Evolutionary conservation across 2,329 filamentous ascomycete genomes (phyloP).

Genomic region (Ophiostoma ulmi): DNA sequence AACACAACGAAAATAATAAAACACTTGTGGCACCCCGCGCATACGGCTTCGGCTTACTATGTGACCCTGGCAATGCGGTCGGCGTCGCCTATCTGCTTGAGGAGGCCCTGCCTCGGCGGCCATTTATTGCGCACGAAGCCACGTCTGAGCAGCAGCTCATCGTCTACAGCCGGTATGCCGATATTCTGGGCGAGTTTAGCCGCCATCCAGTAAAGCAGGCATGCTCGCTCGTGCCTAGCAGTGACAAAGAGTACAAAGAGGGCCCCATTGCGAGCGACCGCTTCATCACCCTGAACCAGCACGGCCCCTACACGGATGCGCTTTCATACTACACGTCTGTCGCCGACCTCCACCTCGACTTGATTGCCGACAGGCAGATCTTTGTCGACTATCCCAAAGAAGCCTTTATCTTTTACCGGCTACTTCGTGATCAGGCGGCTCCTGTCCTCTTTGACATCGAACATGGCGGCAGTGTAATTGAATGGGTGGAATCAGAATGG

Average conservation of each 20-base stretch:
- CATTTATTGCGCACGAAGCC: constrained; percentile 10
- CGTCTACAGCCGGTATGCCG: constrained; percentile 21
- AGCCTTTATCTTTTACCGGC: constrained; percentile 15
- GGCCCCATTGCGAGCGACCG: neutral
- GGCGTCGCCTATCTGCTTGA: constrained; percentile 20
- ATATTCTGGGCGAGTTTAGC: constrained; percentile 4
- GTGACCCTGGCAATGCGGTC: constrained; percentile 10
- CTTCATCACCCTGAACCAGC: constrained; percentile 15
- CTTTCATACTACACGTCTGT: neutral
- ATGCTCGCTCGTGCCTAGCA: neutral
- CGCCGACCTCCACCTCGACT: neutral
- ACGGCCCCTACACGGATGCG: neutral
- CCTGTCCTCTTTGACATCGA: neutral
- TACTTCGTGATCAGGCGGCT: neutral
- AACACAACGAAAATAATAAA: too few relatives aligned
- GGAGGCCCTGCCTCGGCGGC: constrained; percentile 20
- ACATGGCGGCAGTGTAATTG: neutral
- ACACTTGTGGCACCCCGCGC: neutral
- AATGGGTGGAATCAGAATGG: neutral
- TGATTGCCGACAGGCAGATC: neutral
- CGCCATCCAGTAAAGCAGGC: neutral
- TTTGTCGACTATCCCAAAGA: neutral
- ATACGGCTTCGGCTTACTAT: neutral
- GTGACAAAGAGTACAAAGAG: neutral
- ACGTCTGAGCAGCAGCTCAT: constrained; percentile 5